These are phyloP conservation scores for Holtermanniella nyarrowii DNA, from an alignment of 768 basidiomycete genomes.

Conservation along the genomic window DNA sequence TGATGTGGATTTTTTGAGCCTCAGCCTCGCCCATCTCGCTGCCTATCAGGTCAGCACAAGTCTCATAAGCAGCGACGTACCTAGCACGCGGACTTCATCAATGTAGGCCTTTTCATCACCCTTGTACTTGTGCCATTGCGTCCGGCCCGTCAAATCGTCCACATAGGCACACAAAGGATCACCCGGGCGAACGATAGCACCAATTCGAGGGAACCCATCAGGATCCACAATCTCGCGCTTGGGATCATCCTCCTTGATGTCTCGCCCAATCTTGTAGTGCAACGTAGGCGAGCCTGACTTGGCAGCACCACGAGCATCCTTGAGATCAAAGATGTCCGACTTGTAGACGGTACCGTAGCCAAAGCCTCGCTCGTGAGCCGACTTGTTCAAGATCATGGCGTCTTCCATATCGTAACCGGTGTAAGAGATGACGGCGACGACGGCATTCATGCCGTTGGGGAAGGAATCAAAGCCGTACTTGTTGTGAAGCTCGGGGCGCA, in stretches of 20 bases:
- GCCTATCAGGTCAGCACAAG: constrained; percentile 45
- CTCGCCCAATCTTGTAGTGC: constrained; percentile 77
- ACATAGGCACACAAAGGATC: constrained; percentile 77
- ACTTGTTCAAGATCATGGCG: constrained; percentile 99
- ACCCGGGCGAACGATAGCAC: constrained; percentile 58
- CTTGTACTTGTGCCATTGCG: constrained; percentile 86
- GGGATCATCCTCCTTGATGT: constrained; percentile 50
- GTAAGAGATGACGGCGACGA: constrained; percentile 99
- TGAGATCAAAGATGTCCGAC: constrained; percentile 79
- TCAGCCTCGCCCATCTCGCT: constrained; percentile 78
- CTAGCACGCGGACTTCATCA: constrained; percentile 81
- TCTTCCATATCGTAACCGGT: constrained; percentile 99
- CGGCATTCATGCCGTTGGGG: constrained; percentile 94
- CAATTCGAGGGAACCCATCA: constrained; percentile 79
- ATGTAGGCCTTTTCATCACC: constrained; percentile 85
- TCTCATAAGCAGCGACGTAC: constrained; percentile 43
- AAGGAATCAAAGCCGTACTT: constrained; percentile 96
- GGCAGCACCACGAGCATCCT: constrained; percentile 61
- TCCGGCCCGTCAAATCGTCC: constrained; percentile 72
- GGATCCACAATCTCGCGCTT: constrained; percentile 53
- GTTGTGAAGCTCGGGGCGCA: constrained; percentile 81
- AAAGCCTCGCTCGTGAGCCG: constrained; percentile 94
- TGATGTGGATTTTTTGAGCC: constrained; percentile 85
- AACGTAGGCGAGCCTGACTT: constrained; percentile 47
- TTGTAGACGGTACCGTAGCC: constrained; percentile 96